Evolutionary conservation across 129 eudicot genomes (phyloP), one percentile per base, ranked within the genome.

Genomic region (Kitagawia praeruptora): DNA sequence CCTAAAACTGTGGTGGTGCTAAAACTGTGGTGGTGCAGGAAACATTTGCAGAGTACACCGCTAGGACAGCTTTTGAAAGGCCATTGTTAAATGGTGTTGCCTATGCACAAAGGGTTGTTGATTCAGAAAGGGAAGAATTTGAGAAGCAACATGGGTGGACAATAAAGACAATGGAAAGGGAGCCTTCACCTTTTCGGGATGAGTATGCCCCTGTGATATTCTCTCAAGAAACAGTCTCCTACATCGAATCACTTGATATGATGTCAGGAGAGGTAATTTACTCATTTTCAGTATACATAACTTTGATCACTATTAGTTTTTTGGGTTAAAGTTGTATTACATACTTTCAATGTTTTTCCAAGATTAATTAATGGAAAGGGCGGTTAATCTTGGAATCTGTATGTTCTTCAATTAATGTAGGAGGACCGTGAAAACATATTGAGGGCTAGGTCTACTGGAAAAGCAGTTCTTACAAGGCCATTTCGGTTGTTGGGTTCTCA

Each of bases 21-120:
- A 51, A 27, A 45, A 2, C 51, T 71, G 48, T 71, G 70, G 31
- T 28, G n/a, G 83, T 82, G 82, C 85, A 93, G 98, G 88, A 85
- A 86, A 93, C 94, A 53, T 93, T 93, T 91, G 98, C 98, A 49
- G 98, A 91, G 79, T 93, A 93, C 84, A 89, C 98, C 1, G 94
- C 92, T 31, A 89, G 89, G 82, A 93, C 98, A 61, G 93, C 98
- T 58, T 93, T 93, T 53, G 98, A 91, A 87, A 86, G 98, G 88
- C 98, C 98, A 49, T 77, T 93, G 80, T 79, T 93, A 81, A 90
- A 90, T 76, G 96, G 96, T 2, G 98, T 93, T 70, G 96, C 94
- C 6, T 93, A 93, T 81, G 98, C 98, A 34, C 84, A 86, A 80
- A 81, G 87, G 81, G 87, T 93, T 49, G 77, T 85, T 54, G 76